These are phyloP conservation scores for Mycena filopes DNA, from an alignment of 768 basidiomycete species.

Conservation along the genomic window DNA sequence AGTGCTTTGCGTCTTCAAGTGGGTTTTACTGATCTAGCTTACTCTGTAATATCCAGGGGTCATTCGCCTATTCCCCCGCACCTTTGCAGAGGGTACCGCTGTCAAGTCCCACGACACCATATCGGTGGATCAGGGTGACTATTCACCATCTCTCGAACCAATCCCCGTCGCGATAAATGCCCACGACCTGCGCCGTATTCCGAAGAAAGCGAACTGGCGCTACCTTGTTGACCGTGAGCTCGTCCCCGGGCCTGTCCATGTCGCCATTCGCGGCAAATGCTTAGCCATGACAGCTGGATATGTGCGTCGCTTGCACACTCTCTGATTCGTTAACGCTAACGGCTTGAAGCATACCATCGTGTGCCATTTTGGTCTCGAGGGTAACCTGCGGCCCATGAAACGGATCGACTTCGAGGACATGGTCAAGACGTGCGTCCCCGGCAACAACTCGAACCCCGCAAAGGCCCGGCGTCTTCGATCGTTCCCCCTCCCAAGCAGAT, in stretches of 20 bases:
- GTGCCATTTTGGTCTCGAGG: neutral
- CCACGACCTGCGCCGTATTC: neutral
- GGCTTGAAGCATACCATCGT: neutral
- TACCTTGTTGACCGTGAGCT: neutral
- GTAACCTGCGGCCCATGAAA: neutral
- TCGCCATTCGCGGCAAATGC: neutral
- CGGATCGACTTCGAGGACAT: neutral
- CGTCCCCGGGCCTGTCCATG: neutral
- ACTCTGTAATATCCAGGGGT: no score
- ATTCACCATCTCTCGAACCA: neutral
- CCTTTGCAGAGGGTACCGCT: conserved; percentile 2
- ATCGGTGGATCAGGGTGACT: neutral
- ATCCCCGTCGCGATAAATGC: neutral
- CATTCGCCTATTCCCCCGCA: conserved; percentile 21
- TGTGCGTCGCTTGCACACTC: neutral
- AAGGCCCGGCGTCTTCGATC: neutral
- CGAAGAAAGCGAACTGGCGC: neutral
- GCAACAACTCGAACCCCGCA: neutral
- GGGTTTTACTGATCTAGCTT: neutral
- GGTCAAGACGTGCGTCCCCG: neutral
- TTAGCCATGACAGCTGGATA: neutral
- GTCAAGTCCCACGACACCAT: neutral
- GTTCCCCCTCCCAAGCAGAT: neutral
- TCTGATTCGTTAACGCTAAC: neutral
- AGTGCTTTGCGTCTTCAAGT: neutral